Evolutionary conservation across 2,329 filamentous ascomycete species (phyloP).

Genomic region (Cadophora luteo-olivacea): DNA sequence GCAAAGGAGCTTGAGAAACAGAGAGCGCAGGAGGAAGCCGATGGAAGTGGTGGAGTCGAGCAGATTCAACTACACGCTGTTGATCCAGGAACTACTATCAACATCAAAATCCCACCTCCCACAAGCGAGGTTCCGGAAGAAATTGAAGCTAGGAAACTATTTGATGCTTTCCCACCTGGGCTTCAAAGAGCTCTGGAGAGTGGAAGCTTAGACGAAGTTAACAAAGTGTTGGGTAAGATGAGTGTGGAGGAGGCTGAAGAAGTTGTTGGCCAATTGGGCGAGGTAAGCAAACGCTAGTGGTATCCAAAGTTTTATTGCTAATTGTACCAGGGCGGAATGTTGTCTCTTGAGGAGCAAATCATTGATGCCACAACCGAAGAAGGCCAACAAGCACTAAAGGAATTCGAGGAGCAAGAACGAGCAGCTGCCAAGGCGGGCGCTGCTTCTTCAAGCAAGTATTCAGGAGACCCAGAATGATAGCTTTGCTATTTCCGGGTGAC

Average conservation of each 20-base stretch:
- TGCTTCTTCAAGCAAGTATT: conserved; percentile 39
- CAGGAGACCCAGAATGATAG: conserved; percentile 46
- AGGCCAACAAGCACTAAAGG: conserved; percentile 77
- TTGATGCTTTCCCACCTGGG: conserved; percentile 82
- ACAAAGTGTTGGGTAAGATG: conserved; percentile 88
- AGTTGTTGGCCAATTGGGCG: conserved; percentile 78
- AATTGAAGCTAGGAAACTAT: conserved; percentile 73
- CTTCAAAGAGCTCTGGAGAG: conserved; percentile 83
- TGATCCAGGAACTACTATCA: conserved; percentile 89
- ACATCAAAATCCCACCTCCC: conserved; percentile 79
- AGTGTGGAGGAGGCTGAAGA: conserved; percentile 87
- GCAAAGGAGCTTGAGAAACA: conserved; percentile 55
- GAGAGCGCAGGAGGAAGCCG: conserved; percentile 59
- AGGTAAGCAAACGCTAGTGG: conserved; percentile 54
- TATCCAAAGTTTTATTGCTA: background rate
- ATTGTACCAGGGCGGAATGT: conserved; percentile 70
- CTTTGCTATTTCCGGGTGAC: background rate
- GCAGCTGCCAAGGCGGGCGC: conserved; percentile 31
- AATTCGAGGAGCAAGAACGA: conserved; percentile 68
- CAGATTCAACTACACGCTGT: conserved; percentile 98
- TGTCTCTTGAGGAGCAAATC: conserved; percentile 90
- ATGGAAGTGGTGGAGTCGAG: conserved; percentile 73
- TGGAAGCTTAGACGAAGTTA: conserved; percentile 89
- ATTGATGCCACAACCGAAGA: conserved; percentile 94
- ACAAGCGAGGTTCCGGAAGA: conserved; percentile 70